These are phyloP conservation scores for Aleurites moluccanus DNA, from an alignment of 441 rosid species.

Conservation along the genomic window DNA sequence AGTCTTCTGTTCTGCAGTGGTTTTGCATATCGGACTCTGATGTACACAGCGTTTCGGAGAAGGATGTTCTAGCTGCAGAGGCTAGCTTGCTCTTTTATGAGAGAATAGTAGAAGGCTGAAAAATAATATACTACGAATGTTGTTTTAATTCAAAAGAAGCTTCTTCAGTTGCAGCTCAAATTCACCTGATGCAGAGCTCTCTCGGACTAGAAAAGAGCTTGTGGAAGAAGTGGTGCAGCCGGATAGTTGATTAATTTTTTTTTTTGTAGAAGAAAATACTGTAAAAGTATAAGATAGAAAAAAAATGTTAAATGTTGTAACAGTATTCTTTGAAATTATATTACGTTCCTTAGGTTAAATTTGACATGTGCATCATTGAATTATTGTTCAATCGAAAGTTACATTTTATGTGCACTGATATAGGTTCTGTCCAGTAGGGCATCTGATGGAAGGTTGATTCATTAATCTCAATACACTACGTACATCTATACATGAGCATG, in stretches of 20 bases:
- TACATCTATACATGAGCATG: too few relatives aligned
- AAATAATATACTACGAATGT: background rate
- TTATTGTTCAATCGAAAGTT: background rate
- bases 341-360: too few relatives aligned
- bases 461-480: too few relatives aligned
- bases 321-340: background rate
- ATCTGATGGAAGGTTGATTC: too few relatives aligned
- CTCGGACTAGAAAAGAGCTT: too few relatives aligned
- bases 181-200: background rate
- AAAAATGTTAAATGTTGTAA: background rate
- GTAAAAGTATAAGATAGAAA: background rate
- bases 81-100: conserved; percentile 91
- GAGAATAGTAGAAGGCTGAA: conserved; percentile 39
- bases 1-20: conserved; percentile 44
- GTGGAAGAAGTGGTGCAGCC: background rate
- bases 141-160: background rate
- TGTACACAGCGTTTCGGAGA: conserved; percentile 53
- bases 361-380: background rate
- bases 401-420: too few relatives aligned
- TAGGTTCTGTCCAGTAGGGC: too few relatives aligned
- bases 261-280: too few relatives aligned
- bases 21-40: conserved; percentile 79
- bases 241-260: background rate
- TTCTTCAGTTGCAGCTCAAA: background rate
- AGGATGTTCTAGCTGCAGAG: conserved; percentile 74